Base-by-base conservation (phyloP, 345 rosid genomes). In the Eucalyptus caleyi region DNA sequence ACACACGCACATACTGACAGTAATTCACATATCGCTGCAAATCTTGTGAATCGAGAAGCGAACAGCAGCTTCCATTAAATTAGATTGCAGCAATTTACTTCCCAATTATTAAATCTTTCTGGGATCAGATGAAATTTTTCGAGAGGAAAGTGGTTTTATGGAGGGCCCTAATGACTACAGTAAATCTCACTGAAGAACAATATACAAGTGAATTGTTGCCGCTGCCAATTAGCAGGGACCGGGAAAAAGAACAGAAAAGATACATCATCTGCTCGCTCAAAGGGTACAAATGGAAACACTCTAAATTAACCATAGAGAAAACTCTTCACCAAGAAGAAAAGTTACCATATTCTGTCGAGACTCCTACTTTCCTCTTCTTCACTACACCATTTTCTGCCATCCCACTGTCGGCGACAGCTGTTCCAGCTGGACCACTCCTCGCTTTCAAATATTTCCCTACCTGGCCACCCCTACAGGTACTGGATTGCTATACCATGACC, bases 401-500 rank as follows among this genome's bases (percentile, higher is more conserved):
- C 47, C 45, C 85, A 77, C 85, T 23, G 85, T 77, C 47, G 3
- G 16, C 8, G 5, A 40, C 85, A 77, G 85, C 85, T 77, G 85
- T 21, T 77, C 85, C 85, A 77, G 85, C 47, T 77, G 85, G 47
- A 40, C 47, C 85, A 77, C 85, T 40, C 83, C 47, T 77, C 47
- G 85, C 30, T 94, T 95, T 95, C 90, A 95, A 93, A 95, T 96
- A 95, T 90, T 96, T 97, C 21, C 97, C 99, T 24, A 96, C 96
- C 85, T 96, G 96, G 47, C 97, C 94, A 16, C 82, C 88, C 92
- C 88, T 87, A 92, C 93, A 50, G 93, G 87, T 89, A 93, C 98
- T 11, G 99, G 99, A 92, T 97, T 96, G 92, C 99, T 97, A 93
- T 94, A 97, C 97, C 99, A 97, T 50, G 99, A 95, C 27, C 99